Evolutionary conservation across 345 rosid genomes (phyloP), one percentile per base, ranked within the genome.

Genomic region (Isatis tinctoria): DNA sequence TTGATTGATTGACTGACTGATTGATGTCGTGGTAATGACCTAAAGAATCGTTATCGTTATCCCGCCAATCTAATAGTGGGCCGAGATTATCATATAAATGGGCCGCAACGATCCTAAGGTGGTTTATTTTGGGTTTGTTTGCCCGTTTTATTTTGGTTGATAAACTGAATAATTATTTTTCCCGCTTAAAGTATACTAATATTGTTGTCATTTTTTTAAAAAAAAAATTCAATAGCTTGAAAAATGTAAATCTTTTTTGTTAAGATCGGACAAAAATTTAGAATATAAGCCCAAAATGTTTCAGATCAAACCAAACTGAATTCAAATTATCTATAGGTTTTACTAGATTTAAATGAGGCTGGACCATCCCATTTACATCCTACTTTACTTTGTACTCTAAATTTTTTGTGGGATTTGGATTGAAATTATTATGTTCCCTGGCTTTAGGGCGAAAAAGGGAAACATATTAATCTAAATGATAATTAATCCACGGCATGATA

Each of bases 401-500:
- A 22, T 1, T 8, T 35, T 8, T 35, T 8, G 37, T 35, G 37
- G 37, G 37, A 32, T 47, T 47, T 18, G 52, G 61, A 63, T 56
- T 5, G 66, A 45, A 63, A 76, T 76, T 39, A 76, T 76, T 54
- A 70, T 76, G 75, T 64, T 69, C 71, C 67, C 62, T 63, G 37
- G 17, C 65, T 76, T 63, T 54, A 49, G 2, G 3, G 17, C 53
- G 10, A 13, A 61, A 43, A 62, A 48, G 39, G 39, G 47, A 69
- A 68, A 59, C 65, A 69, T 33, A 8, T 35, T 63, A 70, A 12
- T 14, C 16, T 9, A n/a, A n/a, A 11, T 45, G 37, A 63, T 63
- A 69, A 70, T 11, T 32, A 56, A 64, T 76, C 70, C 62, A 70
- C 67, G 76, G 76, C 80, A 65, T 48, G 72, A 70, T 45, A 77